These are phyloP conservation scores for Plectosphaerella plurivora DNA, from an alignment of 2,329 filamentous ascomycete genomes.

Conservation along the genomic window DNA sequence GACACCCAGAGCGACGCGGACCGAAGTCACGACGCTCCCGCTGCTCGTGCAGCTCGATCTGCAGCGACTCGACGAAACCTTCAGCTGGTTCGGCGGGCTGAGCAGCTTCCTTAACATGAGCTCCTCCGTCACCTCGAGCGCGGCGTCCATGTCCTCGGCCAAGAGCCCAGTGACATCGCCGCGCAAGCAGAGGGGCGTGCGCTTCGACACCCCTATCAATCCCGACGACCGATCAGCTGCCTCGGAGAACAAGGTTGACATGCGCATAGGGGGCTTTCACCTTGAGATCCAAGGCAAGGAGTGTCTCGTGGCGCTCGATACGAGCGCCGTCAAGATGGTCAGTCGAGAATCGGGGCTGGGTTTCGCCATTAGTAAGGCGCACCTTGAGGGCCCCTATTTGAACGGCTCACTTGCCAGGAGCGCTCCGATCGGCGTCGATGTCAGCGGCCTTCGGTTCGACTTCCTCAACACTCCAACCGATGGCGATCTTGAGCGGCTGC, in stretches of 20 bases:
- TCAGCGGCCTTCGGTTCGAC: slow-evolving; percentile 66
- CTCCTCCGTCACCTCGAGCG: slow-evolving; percentile 73
- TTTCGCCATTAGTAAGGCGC: slow-evolving; percentile 70
- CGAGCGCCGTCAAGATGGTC: slow-evolving; percentile 77
- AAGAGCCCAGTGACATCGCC: slow-evolving; percentile 30
- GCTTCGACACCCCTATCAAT: slow-evolving; percentile 50
- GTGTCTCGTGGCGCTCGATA: slow-evolving; percentile 69
- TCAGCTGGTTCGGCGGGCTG: slow-evolving; percentile 84
- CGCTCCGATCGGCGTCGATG: slow-evolving; percentile 57
- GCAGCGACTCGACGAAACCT: slow-evolving; percentile 76
- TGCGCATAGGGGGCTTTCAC: slow-evolving; percentile 71
- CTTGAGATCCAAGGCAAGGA: slow-evolving; percentile 73
- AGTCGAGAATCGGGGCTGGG: slow-evolving; percentile 69
- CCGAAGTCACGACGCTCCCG: slow-evolving; percentile 72
- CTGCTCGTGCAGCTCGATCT: slow-evolving; percentile 74
- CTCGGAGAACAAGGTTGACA: slow-evolving; percentile 64
- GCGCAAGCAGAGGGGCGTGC: slow-evolving; percentile 49
- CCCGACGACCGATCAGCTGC: slow-evolving; percentile 40
- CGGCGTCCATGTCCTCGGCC: slow-evolving; percentile 40
- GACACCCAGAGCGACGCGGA: slow-evolving; percentile 37
- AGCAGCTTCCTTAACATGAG: slow-evolving; percentile 88
- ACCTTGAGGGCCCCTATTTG: slow-evolving; percentile 66
- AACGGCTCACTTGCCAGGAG: slow-evolving; percentile 42
- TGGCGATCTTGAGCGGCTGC: slow-evolving; percentile 72
- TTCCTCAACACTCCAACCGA: slow-evolving; percentile 72